Conservation (phyloP, 768 basidiomycete genomes). For the Galerina sulciceps region DNA sequence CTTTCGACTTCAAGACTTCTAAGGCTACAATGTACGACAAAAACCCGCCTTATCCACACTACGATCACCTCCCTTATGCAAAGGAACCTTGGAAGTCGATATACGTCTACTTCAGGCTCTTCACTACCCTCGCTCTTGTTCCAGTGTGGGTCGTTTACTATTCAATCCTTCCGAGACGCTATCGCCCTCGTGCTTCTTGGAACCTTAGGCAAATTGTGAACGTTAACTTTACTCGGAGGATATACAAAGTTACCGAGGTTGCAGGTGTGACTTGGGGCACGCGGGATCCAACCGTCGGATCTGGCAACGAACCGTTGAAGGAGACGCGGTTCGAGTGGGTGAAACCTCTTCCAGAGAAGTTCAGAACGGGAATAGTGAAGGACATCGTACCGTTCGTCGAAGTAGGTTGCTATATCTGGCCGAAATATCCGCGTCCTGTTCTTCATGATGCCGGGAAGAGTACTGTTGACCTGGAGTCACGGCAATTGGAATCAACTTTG, state of each 20-base stretch:
- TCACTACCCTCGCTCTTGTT: constrained; percentile 52
- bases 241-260: constrained; percentile 57
- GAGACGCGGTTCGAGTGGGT: constrained; percentile 57
- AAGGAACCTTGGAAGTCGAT: constrained; percentile 48
- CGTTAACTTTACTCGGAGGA: constrained; percentile 55
- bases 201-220: constrained; percentile 51
- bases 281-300: constrained; percentile 44
- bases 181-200: constrained; percentile 55
- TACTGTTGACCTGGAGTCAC: background rate
- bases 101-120: constrained; percentile 50
- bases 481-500: constrained; percentile 6
- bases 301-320: constrained; percentile 34
- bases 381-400: constrained; percentile 42
- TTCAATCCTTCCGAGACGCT: constrained; percentile 42
- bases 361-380: constrained; percentile 46
- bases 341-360: constrained; percentile 40
- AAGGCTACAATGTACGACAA: constrained; percentile 28
- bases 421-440: constrained; percentile 31
- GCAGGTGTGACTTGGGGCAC: constrained; percentile 62
- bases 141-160: constrained; percentile 51
- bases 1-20: background rate
- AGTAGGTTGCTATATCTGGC: constrained; percentile 56
- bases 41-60: constrained; percentile 43
- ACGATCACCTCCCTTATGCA: constrained; percentile 46
- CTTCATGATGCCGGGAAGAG: constrained; percentile 9